These are phyloP conservation scores for Colletotrichum abscissum DNA, from an alignment of 2,329 filamentous ascomycete genomes.

Conservation along the genomic window DNA sequence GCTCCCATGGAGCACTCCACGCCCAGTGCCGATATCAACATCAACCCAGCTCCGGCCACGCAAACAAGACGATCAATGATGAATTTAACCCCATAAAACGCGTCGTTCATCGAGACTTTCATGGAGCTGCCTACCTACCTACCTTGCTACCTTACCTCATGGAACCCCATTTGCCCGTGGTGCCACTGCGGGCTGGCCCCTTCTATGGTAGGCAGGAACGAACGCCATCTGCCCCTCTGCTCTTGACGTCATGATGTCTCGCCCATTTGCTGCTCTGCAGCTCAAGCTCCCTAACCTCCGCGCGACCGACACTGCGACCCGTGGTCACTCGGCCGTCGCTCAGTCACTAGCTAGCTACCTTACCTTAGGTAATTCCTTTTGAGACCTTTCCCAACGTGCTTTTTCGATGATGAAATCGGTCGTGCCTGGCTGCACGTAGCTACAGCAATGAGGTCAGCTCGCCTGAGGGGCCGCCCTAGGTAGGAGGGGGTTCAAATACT, in stretches of 20 bases:
- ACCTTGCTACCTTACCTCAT: background rate
- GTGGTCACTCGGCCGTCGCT: background rate
- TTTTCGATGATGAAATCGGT: slow-evolving; percentile 33
- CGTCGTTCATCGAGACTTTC: background rate
- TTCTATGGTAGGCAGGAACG: background rate
- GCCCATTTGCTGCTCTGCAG: slow-evolving; percentile 7
- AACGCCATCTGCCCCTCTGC: slow-evolving; percentile 11
- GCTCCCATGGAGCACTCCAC: background rate
- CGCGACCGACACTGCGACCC: background rate
- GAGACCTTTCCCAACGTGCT: background rate
- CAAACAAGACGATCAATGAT: slow-evolving; percentile 29
- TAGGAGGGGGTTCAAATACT: slow-evolving; percentile 28
- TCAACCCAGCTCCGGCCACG: background rate
- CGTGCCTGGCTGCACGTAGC: slow-evolving; percentile 24
- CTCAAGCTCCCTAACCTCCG: slow-evolving; percentile 9
- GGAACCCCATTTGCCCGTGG: background rate
- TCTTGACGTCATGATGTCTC: slow-evolving; percentile 36
- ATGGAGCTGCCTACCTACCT: slow-evolving; percentile 16
- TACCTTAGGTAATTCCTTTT: background rate
- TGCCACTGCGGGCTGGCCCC: background rate
- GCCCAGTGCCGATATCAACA: background rate
- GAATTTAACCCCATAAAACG: slow-evolving; percentile 29
- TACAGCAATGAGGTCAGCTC: slow-evolving; percentile 31
- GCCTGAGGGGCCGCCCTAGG: background rate
- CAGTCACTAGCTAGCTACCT: background rate